These are phyloP conservation scores for Platanus orientalis DNA, from an alignment of 164 flowering plant genomes.

Conservation along the genomic window DNA sequence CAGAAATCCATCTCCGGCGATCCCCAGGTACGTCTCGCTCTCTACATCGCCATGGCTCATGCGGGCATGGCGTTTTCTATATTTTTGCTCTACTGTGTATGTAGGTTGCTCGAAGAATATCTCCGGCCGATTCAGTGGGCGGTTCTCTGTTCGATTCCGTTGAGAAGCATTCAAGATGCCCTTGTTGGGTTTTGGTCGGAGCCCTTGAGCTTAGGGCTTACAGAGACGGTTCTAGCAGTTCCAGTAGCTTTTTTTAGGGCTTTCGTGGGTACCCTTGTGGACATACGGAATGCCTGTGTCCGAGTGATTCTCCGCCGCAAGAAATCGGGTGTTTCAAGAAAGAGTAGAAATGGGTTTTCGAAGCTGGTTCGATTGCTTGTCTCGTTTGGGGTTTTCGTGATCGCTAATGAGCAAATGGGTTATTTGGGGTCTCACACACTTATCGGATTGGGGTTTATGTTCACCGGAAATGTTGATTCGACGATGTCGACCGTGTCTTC, in stretches of 20 bases:
- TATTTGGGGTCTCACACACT: slow-evolving; percentile 42
- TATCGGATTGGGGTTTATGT: slow-evolving; percentile 52
- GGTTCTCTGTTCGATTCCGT: slow-evolving; percentile 78
- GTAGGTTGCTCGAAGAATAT: slow-evolving; percentile 65
- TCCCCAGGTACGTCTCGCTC: slow-evolving; percentile 74
- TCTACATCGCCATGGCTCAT: slow-evolving; percentile 97
- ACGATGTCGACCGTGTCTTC: slow-evolving; percentile 64
- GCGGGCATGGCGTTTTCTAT: slow-evolving; percentile 73
- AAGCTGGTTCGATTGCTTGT: slow-evolving; percentile 65
- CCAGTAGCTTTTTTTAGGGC: slow-evolving; percentile 67
- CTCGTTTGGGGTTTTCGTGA: slow-evolving; percentile 72
- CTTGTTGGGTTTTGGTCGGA: slow-evolving; percentile 81
- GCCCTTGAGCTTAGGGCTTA: slow-evolving; percentile 71
- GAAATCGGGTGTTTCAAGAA: slow-evolving; percentile 13
- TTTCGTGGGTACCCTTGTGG: slow-evolving; percentile 54
- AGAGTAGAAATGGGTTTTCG: slow-evolving; percentile 51
- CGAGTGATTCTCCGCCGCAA: slow-evolving; percentile 32
- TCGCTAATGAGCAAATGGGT: slow-evolving; percentile 65
- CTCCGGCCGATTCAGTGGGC: slow-evolving; percentile 91
- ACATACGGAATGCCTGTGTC: slow-evolving; percentile 37
- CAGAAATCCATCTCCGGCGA: slow-evolving; percentile 34
- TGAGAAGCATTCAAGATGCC: slow-evolving; percentile 74
- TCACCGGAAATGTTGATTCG: slow-evolving; percentile 45
- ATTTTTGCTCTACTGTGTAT: slow-evolving; percentile 49
- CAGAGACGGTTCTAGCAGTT: slow-evolving; percentile 75